A percentile compares a stretch with the other conserved stretches of the same genome.
Conservation (phyloP, 805 yeast genomes). For the Danielia oregonensis region DNA sequence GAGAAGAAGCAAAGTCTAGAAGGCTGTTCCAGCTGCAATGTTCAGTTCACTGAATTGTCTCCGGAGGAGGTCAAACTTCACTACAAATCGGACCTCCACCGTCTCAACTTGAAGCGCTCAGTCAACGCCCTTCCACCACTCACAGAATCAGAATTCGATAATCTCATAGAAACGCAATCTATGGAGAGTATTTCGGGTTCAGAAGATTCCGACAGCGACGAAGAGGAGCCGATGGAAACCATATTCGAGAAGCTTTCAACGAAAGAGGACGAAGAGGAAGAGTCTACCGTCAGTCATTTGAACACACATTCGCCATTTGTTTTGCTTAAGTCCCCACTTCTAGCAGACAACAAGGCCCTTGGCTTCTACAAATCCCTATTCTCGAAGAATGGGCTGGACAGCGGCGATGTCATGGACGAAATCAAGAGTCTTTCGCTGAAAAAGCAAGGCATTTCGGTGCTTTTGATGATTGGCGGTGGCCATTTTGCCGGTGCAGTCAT, state of each 20-base stretch:
- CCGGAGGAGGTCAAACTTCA: slow-evolving; percentile 32
- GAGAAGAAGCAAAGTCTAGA: slow-evolving; percentile 7
- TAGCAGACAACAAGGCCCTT: slow-evolving; percentile 48
- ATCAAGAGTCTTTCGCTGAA: slow-evolving; percentile 25
- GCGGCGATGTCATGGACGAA: slow-evolving; percentile 43
- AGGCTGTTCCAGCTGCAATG: slow-evolving; percentile 18
- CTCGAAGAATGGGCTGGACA: slow-evolving; percentile 29
- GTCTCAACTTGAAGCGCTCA: slow-evolving; percentile 55
- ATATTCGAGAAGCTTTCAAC: slow-evolving; percentile 16
- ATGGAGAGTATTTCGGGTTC: slow-evolving; percentile 59
- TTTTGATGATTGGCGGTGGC: slow-evolving; percentile 96
- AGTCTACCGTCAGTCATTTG: slow-evolving; percentile 45
- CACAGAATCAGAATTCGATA: slow-evolving; percentile 57
- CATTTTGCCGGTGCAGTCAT: slow-evolving; percentile 96
- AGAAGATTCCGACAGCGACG: slow-evolving; percentile 29
- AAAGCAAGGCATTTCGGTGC: slow-evolving; percentile 48
- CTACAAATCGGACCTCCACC: slow-evolving; percentile 56
- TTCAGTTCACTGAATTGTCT: slow-evolving; percentile 5
- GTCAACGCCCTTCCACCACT: slow-evolving; percentile 43
- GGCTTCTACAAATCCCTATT: slow-evolving; percentile 69
- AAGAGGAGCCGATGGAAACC: slow-evolving; percentile 18
- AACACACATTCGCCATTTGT: slow-evolving; percentile 71
- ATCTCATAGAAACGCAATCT: slow-evolving; percentile 45
- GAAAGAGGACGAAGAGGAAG: slow-evolving; percentile 27
- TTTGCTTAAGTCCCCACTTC: slow-evolving; percentile 46